Evolutionary conservation across 768 basidiomycete genomes (phyloP).

Genomic region (Tremella mesenterica): DNA sequence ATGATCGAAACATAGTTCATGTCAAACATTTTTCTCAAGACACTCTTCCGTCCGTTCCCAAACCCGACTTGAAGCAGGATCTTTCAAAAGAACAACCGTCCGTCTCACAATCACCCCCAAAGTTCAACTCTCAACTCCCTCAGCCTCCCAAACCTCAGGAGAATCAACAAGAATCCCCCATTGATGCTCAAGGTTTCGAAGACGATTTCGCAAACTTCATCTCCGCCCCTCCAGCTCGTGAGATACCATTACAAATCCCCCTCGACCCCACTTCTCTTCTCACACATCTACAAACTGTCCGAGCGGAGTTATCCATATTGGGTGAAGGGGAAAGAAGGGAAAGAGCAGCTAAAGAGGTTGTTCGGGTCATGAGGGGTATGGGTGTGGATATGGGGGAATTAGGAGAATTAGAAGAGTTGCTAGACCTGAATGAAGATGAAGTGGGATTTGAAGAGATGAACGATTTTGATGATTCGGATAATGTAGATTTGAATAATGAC

Average conservation of each 20-base stretch:
- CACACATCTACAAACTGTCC: conserved; percentile 29
- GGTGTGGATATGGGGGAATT: conserved; percentile 14
- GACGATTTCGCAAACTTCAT: conserved; percentile 32
- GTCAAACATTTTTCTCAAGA: no score
- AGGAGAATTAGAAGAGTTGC: neutral
- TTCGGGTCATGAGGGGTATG: conserved; percentile 18
- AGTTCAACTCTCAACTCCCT: no score
- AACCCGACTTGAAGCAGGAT: neutral
- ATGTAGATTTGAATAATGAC: neutral
- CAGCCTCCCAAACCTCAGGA: no score
- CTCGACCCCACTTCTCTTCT: conserved; percentile 37
- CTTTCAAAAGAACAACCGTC: no score
- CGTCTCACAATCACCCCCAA: no score
- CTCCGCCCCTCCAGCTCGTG: conserved; percentile 11
- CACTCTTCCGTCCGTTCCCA: no score
- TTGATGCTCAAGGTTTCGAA: conserved; percentile 27
- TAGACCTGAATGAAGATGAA: neutral
- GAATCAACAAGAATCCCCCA: neutral
- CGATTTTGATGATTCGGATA: neutral
- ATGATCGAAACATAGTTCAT: no score
- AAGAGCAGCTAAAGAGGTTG: conserved; percentile 31
- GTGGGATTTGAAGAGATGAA: neutral
- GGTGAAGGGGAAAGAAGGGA: conserved; percentile 26
- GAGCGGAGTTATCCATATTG: conserved; percentile 26
- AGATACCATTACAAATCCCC: conserved; percentile 2